Evolutionary conservation across 2,329 filamentous ascomycete species (phyloP).

Genomic region (Cercospora nicotianae): DNA sequence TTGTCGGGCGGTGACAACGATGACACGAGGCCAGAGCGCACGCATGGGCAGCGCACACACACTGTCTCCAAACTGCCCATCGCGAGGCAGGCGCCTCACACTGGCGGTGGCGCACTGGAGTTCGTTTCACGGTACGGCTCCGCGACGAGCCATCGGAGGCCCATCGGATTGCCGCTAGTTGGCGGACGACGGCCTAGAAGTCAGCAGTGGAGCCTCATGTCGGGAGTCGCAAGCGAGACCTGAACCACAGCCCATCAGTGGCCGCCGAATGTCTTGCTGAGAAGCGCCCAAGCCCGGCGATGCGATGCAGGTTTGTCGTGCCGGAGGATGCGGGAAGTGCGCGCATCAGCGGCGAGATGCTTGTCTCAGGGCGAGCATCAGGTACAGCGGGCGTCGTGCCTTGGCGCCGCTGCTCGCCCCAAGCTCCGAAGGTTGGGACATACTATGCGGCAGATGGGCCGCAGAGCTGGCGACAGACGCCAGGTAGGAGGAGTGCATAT

Average conservation of each 20-base stretch:
- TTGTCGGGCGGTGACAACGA: neutral
- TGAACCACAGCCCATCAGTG: neutral
- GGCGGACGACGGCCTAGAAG: neutral
- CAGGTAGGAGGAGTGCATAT: neutral
- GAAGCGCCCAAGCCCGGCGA: neutral
- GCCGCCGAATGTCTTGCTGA: neutral
- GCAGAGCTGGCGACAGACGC: neutral
- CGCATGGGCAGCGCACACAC: neutral
- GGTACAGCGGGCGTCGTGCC: neutral
- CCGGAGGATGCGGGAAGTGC: slow-evolving; percentile 3
- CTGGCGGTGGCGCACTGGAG: neutral
- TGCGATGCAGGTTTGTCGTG: neutral
- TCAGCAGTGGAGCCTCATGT: slow-evolving; percentile 2
- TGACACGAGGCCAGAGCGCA: neutral
- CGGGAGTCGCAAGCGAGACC: slow-evolving; percentile 3
- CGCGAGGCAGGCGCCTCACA: neutral
- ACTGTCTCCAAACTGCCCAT: neutral
- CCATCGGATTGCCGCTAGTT: slow-evolving; percentile 4
- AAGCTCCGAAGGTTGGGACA: neutral
- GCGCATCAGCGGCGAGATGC: neutral
- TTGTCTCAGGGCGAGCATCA: neutral
- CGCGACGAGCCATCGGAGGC: slow-evolving; percentile 1
- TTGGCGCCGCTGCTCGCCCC: neutral
- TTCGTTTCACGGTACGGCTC: slow-evolving; percentile 3
- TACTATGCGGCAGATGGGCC: neutral